Evolutionary conservation across 306 rosid species (phyloP).

Genomic region (Trifolium pratense): DNA sequence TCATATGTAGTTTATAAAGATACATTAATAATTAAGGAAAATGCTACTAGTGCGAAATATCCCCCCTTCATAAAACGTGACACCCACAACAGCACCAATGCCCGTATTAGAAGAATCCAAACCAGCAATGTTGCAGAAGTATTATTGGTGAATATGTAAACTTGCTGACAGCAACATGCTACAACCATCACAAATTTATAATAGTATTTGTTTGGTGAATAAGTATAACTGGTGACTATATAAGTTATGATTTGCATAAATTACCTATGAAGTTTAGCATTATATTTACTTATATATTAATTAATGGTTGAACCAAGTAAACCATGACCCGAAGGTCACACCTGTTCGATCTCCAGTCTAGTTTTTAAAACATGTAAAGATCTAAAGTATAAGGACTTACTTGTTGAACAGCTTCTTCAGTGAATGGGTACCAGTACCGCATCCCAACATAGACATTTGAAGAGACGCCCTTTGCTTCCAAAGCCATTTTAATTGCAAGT

Average conservation of each 20-base stretch:
- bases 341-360: no score
- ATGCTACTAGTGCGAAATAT: no score
- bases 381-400: slow-evolving; percentile 51
- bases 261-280: neutral
- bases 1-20: no score
- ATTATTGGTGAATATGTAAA: no score
- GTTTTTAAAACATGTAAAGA: neutral
- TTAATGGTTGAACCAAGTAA: neutral
- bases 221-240: neutral
- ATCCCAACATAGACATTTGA: slow-evolving; percentile 89
- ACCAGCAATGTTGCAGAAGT: neutral
- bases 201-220: neutral
- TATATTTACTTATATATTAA: neutral
- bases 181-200: neutral
- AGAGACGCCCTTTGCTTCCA: slow-evolving; percentile 77
- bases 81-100: no score
- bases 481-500: slow-evolving; percentile 77
- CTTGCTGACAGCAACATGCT: neutral
- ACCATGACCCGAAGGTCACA: neutral
- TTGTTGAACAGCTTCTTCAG: slow-evolving; percentile 95
- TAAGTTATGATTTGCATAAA: neutral
- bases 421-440: slow-evolving; percentile 99
- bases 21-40: no score
- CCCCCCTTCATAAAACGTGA: no score
- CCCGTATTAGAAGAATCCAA: no score